Evolutionary conservation across 208 protist species (phyloP).

Genomic region (Wallacemonas sp.): DNA sequence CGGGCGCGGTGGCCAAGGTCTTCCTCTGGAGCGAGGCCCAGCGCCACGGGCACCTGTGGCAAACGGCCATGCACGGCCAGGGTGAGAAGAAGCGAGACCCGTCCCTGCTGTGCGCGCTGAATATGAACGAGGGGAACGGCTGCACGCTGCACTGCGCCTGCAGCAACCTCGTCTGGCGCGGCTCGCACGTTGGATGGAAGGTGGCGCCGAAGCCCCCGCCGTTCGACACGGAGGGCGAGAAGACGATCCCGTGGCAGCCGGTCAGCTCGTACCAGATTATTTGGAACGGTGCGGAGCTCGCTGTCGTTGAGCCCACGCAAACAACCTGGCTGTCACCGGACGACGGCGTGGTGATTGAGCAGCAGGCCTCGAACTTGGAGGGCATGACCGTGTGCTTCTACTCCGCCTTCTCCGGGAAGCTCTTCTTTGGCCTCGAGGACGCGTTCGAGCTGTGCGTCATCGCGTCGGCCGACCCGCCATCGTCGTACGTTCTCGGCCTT

Average conservation of each 20-base stretch:
- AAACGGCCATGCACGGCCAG: slow-evolving; percentile 27
- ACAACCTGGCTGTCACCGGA: slow-evolving; percentile 71
- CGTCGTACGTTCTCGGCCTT: slow-evolving; percentile 18
- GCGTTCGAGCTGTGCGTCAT: slow-evolving; percentile 28
- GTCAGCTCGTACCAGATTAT: slow-evolving; percentile 59
- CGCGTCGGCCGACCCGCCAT: slow-evolving; percentile 17
- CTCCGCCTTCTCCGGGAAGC: slow-evolving; percentile 30
- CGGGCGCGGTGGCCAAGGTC: slow-evolving; percentile 14
- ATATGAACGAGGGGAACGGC: slow-evolving; percentile 11
- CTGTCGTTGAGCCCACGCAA: slow-evolving; percentile 65
- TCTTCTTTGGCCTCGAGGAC: slow-evolving; percentile 31
- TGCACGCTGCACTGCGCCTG: slow-evolving; percentile 17
- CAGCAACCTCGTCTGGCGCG: slow-evolving; percentile 51
- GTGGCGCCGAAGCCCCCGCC: slow-evolving; percentile 35
- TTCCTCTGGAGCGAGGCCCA: slow-evolving; percentile 13
- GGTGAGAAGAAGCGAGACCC: slow-evolving; percentile 45
- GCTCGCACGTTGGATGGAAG: slow-evolving; percentile 45
- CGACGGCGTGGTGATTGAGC: slow-evolving; percentile 71
- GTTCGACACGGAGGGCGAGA: slow-evolving; percentile 10
- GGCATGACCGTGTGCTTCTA: slow-evolving; percentile 49
- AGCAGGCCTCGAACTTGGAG: slow-evolving; percentile 47
- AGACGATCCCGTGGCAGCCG: slow-evolving; percentile 41
- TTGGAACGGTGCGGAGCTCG: slow-evolving; percentile 73
- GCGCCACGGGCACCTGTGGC: slow-evolving; percentile 18
- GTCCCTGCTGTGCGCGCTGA: slow-evolving; percentile 25